Conservation (phyloP, 371 early-diverging fungal species). For the Nematocida sp. region DNA sequence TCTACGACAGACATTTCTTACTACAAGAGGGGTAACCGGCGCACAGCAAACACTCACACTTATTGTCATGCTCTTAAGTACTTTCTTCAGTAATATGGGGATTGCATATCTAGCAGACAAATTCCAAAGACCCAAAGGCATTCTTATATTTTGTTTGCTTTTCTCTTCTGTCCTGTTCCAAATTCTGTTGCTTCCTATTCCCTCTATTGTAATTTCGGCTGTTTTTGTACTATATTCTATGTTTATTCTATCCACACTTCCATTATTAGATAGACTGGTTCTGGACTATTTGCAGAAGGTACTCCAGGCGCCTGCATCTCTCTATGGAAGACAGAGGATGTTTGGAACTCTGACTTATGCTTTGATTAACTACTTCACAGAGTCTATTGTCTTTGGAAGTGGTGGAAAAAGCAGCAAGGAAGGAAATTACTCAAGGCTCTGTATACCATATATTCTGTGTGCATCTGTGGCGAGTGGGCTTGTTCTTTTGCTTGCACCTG, state of each 20-base stretch:
- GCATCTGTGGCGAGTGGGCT: slow-evolving; percentile 44
- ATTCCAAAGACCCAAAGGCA: slow-evolving; percentile 61
- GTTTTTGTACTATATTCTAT: slow-evolving; percentile 66
- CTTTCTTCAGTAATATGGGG: slow-evolving; percentile 70
- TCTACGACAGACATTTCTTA: slow-evolving; percentile 66
- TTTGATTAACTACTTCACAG: slow-evolving; percentile 61
- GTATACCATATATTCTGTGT: slow-evolving; percentile 46
- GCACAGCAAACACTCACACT: slow-evolving; percentile 49
- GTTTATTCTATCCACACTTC: slow-evolving; percentile 50
- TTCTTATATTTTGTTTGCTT: slow-evolving; percentile 60
- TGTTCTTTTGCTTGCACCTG: slow-evolving; percentile 23
- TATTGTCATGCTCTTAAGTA: slow-evolving; percentile 52
- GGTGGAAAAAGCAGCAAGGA: slow-evolving; percentile 5
- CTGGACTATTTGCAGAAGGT: slow-evolving; percentile 66
- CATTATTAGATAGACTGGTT: slow-evolving; percentile 58
- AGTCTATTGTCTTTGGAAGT: slow-evolving; percentile 35
- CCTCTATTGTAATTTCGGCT: slow-evolving; percentile 61
- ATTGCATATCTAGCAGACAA: slow-evolving; percentile 68
- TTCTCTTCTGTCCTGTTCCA: slow-evolving; percentile 63
- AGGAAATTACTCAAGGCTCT: slow-evolving; percentile 60
- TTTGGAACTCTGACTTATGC: slow-evolving; percentile 70
- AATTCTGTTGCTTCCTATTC: slow-evolving; percentile 59
- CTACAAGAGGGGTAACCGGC: slow-evolving; percentile 32
- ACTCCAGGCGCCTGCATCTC: slow-evolving; percentile 57
- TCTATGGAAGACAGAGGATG: slow-evolving; percentile 70